Conservation (phyloP, 176 grass and related monocot species). For the Themeda triandra region DNA sequence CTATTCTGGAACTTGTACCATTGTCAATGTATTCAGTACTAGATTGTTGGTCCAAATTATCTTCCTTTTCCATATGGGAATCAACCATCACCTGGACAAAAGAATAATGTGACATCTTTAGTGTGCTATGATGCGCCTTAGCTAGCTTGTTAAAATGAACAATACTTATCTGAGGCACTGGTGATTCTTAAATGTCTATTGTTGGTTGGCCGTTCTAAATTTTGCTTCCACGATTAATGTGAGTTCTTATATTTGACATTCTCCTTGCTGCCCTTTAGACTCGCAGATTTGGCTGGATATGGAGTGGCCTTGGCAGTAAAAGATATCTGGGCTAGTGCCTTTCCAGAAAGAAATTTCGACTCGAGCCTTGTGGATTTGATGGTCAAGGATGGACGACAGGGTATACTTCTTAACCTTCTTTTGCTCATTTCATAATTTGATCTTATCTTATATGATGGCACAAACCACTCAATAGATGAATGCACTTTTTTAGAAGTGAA, state of each 20-base stretch:
- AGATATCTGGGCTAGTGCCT: constrained; percentile 59
- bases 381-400: constrained; percentile 66
- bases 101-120: background rate
- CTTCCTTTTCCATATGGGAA: background rate
- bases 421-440: constrained; percentile 1
- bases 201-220: background rate
- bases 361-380: constrained; percentile 56
- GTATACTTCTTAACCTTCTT: constrained; percentile 47
- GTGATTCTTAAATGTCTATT: background rate
- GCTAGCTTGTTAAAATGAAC: constrained; percentile 3
- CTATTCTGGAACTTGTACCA: background rate
- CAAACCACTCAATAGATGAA: background rate
- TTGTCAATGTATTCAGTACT: background rate
- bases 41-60: background rate
- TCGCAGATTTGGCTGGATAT: constrained; percentile 92
- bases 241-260: constrained; percentile 11
- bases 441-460: constrained; percentile 17
- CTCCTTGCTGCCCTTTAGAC: constrained; percentile 37
- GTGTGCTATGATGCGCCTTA: background rate
- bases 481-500: background rate
- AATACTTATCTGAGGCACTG: background rate
- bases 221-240: background rate
- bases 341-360: constrained; percentile 43
- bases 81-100: constrained; percentile 6
- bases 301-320: constrained; percentile 84